Evolutionary conservation across 345 rosid genomes (phyloP).

Genomic region (Iberis pinnata): DNA sequence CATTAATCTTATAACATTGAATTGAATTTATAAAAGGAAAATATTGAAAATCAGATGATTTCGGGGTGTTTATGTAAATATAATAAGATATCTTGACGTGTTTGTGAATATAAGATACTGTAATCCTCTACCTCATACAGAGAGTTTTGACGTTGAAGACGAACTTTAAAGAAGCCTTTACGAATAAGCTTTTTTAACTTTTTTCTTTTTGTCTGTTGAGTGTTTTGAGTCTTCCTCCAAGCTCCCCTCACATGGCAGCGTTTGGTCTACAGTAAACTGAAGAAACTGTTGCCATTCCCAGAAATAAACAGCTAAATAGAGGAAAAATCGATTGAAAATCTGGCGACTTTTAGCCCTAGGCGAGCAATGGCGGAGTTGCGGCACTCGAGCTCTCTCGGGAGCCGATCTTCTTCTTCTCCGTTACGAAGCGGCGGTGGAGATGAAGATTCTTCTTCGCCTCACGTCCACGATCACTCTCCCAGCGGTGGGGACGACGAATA

Average conservation of each 20-base stretch:
- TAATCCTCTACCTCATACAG: neutral
- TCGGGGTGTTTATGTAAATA: neutral
- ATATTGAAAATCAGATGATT: neutral
- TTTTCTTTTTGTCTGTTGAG: slow-evolving; percentile 1
- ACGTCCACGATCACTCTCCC: slow-evolving; percentile 45
- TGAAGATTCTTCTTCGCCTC: slow-evolving; percentile 77
- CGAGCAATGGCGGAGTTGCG: slow-evolving; percentile 88
- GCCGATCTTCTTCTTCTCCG: slow-evolving; percentile 81
- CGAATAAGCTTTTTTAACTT: neutral
- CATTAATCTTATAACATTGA: no score
- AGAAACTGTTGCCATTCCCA: slow-evolving; percentile 14
- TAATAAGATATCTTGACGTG: no score
- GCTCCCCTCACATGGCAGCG: slow-evolving; percentile 30
- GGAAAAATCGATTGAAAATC: slow-evolving; percentile 14
- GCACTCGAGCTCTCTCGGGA: slow-evolving; percentile 84
- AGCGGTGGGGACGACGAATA: slow-evolving; percentile 41
- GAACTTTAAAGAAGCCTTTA: neutral
- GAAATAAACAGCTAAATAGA: neutral
- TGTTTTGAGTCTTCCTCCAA: slow-evolving; percentile 19
- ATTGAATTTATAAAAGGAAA: no score
- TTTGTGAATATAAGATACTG: neutral
- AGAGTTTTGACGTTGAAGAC: slow-evolving; percentile 20
- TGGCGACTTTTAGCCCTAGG: slow-evolving; percentile 66
- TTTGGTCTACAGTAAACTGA: slow-evolving; percentile 11
- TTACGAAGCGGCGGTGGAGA: slow-evolving; percentile 50